These are phyloP conservation scores for Cucumis cinereus DNA, from an alignment of 306 rosid species.

Conservation along the genomic window DNA sequence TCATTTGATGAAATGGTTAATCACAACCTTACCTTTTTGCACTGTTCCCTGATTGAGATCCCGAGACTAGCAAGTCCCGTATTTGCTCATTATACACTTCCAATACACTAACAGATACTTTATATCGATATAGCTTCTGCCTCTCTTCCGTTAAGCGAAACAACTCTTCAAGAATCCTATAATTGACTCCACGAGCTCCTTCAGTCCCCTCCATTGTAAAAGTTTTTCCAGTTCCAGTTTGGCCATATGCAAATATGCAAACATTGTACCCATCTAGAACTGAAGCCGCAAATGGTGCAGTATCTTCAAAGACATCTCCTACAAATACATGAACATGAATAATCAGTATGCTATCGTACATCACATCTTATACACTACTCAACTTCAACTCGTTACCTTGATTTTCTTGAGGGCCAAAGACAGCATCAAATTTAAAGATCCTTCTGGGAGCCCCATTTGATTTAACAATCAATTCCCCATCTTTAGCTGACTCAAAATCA, in stretches of 20 bases:
- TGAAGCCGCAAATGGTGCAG: slow-evolving; percentile 71
- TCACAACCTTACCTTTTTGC: slow-evolving; percentile 43
- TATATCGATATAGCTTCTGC: slow-evolving; percentile 35
- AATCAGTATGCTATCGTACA: slow-evolving; percentile 2
- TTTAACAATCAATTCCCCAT: slow-evolving; percentile 64
- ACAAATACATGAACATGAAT: slow-evolving; percentile 8
- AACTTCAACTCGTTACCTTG: slow-evolving; percentile 44
- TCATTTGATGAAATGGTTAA: not conserved
- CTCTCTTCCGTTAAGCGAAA: slow-evolving; percentile 54
- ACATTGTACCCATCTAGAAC: slow-evolving; percentile 92
- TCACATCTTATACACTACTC: not conserved
- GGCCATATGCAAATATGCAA: slow-evolving; percentile 93
- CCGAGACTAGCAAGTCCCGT: slow-evolving; percentile 69
- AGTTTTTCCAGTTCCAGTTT: slow-evolving; percentile 93
- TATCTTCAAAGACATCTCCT: slow-evolving; percentile 78
- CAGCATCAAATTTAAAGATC: slow-evolving; percentile 74
- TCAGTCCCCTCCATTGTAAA: slow-evolving; percentile 94
- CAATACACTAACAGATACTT: slow-evolving; percentile 75
- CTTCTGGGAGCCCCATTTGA: slow-evolving; percentile 67
- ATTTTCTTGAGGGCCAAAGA: slow-evolving; percentile 69
- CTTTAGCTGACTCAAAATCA: slow-evolving; percentile 82
- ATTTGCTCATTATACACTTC: slow-evolving; percentile 99
- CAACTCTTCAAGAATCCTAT: slow-evolving; percentile 81
- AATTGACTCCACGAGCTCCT: slow-evolving; percentile 88
- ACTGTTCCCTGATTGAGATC: slow-evolving; percentile 51